A percentile compares a stretch with the other conserved stretches of the same genome.
Evolutionary conservation across 805 yeast species (phyloP).

Genomic region (Metschnikowia colocasiae): DNA sequence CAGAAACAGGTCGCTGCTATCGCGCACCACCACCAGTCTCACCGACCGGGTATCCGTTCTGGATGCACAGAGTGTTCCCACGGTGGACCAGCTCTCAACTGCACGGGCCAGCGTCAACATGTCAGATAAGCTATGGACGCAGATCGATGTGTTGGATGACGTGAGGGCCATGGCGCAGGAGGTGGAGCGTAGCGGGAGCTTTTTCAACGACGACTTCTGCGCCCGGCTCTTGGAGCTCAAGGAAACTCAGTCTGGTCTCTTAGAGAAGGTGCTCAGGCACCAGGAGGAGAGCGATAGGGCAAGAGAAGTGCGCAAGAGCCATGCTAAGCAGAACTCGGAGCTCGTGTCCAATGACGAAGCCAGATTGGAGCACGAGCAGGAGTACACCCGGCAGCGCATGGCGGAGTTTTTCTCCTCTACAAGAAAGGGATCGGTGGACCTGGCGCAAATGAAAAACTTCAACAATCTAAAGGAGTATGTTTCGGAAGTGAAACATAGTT

Average conservation of each 20-base stretch:
- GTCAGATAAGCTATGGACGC: slow-evolving; percentile 82
- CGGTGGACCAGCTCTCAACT: slow-evolving; percentile 49
- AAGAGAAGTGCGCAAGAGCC: slow-evolving; percentile 13
- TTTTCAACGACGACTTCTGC: slow-evolving; percentile 50
- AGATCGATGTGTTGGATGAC: slow-evolving; percentile 79
- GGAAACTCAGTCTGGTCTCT: slow-evolving; percentile 45
- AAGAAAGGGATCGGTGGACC: slow-evolving; percentile 17
- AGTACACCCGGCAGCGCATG: slow-evolving; percentile 15
- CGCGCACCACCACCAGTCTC: slow-evolving; percentile 20
- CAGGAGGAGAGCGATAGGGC: slow-evolving; percentile 19
- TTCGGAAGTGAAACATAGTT: slow-evolving; percentile 43
- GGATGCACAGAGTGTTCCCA: slow-evolving; percentile 22
- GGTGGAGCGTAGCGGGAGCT: slow-evolving; percentile 42
- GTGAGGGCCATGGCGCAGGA: slow-evolving; percentile 57
- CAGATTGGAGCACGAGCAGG: slow-evolving; percentile 11
- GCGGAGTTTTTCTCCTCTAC: slow-evolving; percentile 16
- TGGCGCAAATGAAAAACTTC: slow-evolving; percentile 39
- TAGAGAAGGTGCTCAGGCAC: slow-evolving; percentile 33
- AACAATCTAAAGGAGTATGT: slow-evolving; percentile 49
- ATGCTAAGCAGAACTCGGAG: slow-evolving; percentile 9
- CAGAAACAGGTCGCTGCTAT: slow-evolving; percentile 9
- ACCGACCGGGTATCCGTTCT: slow-evolving; percentile 14
- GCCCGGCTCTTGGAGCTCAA: slow-evolving; percentile 52
- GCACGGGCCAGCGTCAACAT: slow-evolving; percentile 58
- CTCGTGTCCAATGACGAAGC: slow-evolving; percentile 7